Conservation (phyloP, 352 stramenopile species). For the Saprolegnia diclina region DNA sequence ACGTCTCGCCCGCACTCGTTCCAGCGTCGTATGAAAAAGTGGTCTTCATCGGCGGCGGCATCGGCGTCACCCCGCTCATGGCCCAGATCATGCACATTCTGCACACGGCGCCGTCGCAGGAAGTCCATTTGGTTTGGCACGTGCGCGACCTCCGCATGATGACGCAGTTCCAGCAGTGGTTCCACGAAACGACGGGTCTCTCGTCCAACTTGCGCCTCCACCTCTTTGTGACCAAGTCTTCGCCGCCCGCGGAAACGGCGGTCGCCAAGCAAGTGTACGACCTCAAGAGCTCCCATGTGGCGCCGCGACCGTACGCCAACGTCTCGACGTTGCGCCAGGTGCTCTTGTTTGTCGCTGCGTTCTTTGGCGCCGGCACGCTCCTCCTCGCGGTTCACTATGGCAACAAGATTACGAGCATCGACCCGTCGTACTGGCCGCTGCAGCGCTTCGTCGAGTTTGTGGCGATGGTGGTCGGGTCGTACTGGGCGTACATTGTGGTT, state of each 20-base stretch:
- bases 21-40: constrained; percentile 33
- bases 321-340: constrained; percentile 42
- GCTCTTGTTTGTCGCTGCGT: constrained; percentile 73
- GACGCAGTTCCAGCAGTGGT: constrained; percentile 23
- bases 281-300: neutral
- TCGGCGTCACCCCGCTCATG: constrained; percentile 30
- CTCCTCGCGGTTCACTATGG: constrained; percentile 64
- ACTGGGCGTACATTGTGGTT: constrained; percentile 15
- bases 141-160: constrained; percentile 12
- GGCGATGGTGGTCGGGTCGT: constrained; percentile 61
- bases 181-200: neutral
- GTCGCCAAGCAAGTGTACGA: neutral
- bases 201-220: neutral
- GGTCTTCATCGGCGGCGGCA: constrained; percentile 34
- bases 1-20: constrained; percentile 28
- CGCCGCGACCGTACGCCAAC: constrained; percentile 15
- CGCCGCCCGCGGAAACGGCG: neutral
- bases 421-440: constrained; percentile 67
- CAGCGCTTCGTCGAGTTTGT: constrained; percentile 72
- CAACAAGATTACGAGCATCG: constrained; percentile 58
- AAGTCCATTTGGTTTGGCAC: constrained; percentile 25
- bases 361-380: constrained; percentile 60
- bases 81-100: constrained; percentile 24
- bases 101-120: constrained; percentile 8
- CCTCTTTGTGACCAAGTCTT: constrained; percentile 16